These are phyloP conservation scores for Xylariomycetidae sp. DNA, from an alignment of 2,329 filamentous ascomycete species.

Conservation along the genomic window DNA sequence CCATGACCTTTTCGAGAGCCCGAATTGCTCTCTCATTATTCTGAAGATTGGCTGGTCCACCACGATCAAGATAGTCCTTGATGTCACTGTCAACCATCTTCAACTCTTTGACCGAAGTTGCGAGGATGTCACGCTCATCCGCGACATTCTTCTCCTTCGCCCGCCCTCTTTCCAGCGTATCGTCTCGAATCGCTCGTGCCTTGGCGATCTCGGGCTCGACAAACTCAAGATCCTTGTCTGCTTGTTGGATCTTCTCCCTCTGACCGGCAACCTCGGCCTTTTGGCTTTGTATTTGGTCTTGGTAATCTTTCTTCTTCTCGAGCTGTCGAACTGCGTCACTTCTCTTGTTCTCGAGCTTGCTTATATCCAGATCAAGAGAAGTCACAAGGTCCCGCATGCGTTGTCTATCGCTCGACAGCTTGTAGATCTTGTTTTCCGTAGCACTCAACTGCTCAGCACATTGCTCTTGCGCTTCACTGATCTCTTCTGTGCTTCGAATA, in stretches of 20 bases:
- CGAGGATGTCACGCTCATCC: constrained; percentile 63
- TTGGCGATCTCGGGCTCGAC: constrained; percentile 71
- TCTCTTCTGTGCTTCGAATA: constrained; percentile 71
- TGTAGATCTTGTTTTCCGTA: constrained; percentile 57
- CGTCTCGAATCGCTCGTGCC: constrained; percentile 70
- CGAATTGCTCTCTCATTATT: constrained; percentile 65
- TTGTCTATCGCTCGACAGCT: constrained; percentile 65
- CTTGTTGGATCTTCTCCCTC: constrained; percentile 60
- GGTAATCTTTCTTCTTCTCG: constrained; percentile 71
- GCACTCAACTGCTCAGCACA: constrained; percentile 61
- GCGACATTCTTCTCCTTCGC: constrained; percentile 67
- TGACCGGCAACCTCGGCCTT: constrained; percentile 63
- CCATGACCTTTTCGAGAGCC: constrained; percentile 59
- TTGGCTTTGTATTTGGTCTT: constrained; percentile 65
- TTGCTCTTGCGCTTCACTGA: constrained; percentile 67
- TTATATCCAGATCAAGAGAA: constrained; percentile 68
- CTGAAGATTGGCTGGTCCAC: constrained; percentile 65
- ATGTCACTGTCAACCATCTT: constrained; percentile 72
- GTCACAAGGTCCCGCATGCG: constrained; percentile 62
- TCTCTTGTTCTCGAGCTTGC: constrained; percentile 68
- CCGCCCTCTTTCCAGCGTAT: constrained; percentile 65
- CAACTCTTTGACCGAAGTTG: constrained; percentile 71
- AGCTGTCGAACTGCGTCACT: constrained; percentile 65
- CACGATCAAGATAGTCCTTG: constrained; percentile 68
- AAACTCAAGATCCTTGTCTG: constrained; percentile 67